Evolutionary conservation across 352 stramenopile genomes (phyloP), one percentile per base, ranked within the genome.

Genomic region (Plasmopara viticola): DNA sequence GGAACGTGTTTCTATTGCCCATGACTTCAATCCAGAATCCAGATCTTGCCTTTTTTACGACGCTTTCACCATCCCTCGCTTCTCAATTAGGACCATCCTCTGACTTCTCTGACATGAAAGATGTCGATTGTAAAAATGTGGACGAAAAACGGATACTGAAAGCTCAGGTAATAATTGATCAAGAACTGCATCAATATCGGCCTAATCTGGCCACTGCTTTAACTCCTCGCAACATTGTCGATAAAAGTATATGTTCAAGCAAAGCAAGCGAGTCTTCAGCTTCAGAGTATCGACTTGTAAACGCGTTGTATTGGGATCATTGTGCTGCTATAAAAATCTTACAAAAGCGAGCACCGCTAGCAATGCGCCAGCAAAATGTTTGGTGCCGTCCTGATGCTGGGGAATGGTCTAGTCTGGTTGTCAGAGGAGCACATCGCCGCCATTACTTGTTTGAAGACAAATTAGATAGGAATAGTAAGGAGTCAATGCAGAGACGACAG

Each of bases 241-340:
- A 29, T 39, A 30, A 39, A 48, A 58, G 5, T 29, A 28, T 48
- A 28, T 41, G 29, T 4, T 8, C 15, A 18, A 41, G n/a, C 8
- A 55, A 42, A 9, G 43, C 9, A 5, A 55, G 49, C 28, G 49
- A 63, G 5, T 5, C 10, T 48, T 20, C 39, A 17, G 0, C 20
- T 15, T 18, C 15, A 4, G 33, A 62, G 35, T 71, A 60, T 48
- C 66, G 78, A 9, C 28, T 83, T 0, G 68, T 92, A 4, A 63
- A 87, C 49, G 70, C 82, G 6, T 50, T 92, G n/a, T 92, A 92
- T 44, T 92, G 82, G 82, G 82, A 92, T 49, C 77, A 79, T 20
- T 92, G 82, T 50, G 77, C 78, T 6, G 82, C 82, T 1, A 41
- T 92, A 0, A 67, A 70, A 12, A 87, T 90, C 37, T 29, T 62